Conservation (phyloP, 768 basidiomycete species). For the Agrocybe praecox region DNA sequence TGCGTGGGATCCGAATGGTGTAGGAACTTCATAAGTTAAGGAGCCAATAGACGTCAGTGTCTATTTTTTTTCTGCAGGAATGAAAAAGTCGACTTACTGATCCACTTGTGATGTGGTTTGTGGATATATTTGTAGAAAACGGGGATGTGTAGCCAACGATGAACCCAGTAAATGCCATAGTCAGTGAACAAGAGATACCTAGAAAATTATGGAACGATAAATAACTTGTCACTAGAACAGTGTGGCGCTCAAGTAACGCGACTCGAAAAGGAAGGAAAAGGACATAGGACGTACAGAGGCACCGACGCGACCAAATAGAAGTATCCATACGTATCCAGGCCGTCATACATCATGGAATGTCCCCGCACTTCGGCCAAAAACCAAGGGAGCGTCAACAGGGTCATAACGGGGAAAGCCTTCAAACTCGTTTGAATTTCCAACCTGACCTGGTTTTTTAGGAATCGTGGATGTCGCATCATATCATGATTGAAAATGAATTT, state of each 20-base stretch:
- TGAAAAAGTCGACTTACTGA: slow-evolving; percentile 60
- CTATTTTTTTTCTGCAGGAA: neutral
- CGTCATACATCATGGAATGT: slow-evolving; percentile 76
- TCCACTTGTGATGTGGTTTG: slow-evolving; percentile 99
- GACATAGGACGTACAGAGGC: slow-evolving; percentile 55
- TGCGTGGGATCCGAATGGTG: slow-evolving; percentile 96
- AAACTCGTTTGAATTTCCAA: slow-evolving; percentile 78
- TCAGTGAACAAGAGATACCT: slow-evolving; percentile 62
- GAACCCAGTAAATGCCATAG: slow-evolving; percentile 96
- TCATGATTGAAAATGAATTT: slow-evolving; percentile 89
- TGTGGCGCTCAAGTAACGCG: neutral
- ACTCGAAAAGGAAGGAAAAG: neutral
- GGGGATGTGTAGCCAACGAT: slow-evolving; percentile 87
- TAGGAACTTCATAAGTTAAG: slow-evolving; percentile 69
- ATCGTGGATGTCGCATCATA: slow-evolving; percentile 94
- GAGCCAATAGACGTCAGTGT: slow-evolving; percentile 2
- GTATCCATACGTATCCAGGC: slow-evolving; percentile 80
- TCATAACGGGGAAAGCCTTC: slow-evolving; percentile 82
- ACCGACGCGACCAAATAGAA: slow-evolving; percentile 68
- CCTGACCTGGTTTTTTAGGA: slow-evolving; percentile 84
- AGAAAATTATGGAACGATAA: neutral
- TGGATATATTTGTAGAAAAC: slow-evolving; percentile 87
- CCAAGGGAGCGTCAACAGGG: slow-evolving; percentile 86
- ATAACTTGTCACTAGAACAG: slow-evolving; percentile 13
- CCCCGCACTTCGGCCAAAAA: slow-evolving; percentile 93